Conservation (phyloP, 148 eudicot genomes). For the Hydrangea macrophylla region DNA sequence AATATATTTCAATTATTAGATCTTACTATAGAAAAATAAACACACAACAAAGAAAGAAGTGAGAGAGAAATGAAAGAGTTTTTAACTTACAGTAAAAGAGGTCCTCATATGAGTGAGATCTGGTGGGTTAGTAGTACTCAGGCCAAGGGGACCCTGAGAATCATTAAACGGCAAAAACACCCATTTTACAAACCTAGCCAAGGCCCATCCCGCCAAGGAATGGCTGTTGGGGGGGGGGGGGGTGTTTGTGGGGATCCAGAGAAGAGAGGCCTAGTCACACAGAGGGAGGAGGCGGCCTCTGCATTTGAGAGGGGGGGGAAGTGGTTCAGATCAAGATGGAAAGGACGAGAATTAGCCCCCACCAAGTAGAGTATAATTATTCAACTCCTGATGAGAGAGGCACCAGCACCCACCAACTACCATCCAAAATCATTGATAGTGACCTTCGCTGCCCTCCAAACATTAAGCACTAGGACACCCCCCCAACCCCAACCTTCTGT, state of each 20-base stretch:
- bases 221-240: too few relatives aligned
- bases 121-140: too few relatives aligned
- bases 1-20: too few relatives aligned
- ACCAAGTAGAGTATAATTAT: not conserved
- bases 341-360: not conserved
- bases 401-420: not conserved
- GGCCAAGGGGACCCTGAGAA: too few relatives aligned
- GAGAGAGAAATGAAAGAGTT: not conserved
- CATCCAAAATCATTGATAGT: conserved; percentile 1
- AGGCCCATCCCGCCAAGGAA: too few relatives aligned
- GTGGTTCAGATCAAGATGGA: too few relatives aligned
- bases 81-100: conserved; percentile 4
- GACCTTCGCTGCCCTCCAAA: conserved; percentile 1
- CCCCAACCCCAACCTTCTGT: too few relatives aligned
- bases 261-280: not conserved
- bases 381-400: not conserved
- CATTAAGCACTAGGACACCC: conserved; percentile 5
- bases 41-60: not conserved
- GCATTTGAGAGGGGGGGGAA: too few relatives aligned
- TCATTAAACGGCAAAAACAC: too few relatives aligned
- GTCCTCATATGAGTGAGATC: conserved; percentile 6
- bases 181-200: too few relatives aligned
- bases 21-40: not conserved
- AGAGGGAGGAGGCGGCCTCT: not conserved
- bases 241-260: too few relatives aligned